Evolutionary conservation across 2,329 filamentous ascomycete species (phyloP), one percentile per base, ranked within the genome.

Genomic region (Trichoderma hamatum): DNA sequence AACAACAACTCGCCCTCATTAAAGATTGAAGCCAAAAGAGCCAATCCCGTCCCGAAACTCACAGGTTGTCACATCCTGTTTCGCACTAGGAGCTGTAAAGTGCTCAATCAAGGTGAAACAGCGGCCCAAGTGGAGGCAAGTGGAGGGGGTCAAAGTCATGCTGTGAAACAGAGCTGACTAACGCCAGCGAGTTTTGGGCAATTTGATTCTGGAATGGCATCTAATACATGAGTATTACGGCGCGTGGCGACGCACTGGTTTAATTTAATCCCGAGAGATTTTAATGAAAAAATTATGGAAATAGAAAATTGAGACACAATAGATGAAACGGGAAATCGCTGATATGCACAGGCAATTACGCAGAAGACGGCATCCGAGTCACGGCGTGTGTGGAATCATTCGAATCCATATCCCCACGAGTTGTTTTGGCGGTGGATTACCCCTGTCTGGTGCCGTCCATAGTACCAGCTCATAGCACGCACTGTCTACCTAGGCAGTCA

Each of bases 71-170:
- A 60, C 34, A 24, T 51, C 56, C 52, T 30, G 60, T 69, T 69
- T 69, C 60, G 61, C 51, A 34, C 60, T 54, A 61, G 65, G 43
- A 62, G 34, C 43, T 52, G 28, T 10, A 39, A 39, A 64, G 36
- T 10, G 49, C 34, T 46, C 61, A 55, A 69, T 69, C 67, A 65
- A 69, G 30, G 62, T 69, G 67, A 69, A 69, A 69, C 67, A 69
- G 59, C 34, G 58, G 61, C 39, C 39, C 30, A 51, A 67, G 54
- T 67, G 36, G 39, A 51, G n/a, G n/a, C n/a, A n/a, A n/a, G n/a
- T n/a, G n/a, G 43, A 39, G 26, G 54, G 36, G 54, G 64, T 24
- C 24, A 24, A 58, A 59, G 28, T 67, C 52, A 67, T 58, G 64
- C 66, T 28, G 54, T 67, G 64, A 67, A 67, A 67, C 64, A 51